Percentiles rank a stretch among this genome's conserved stretches.
phyloP scores from a whole-genome alignment of 108 stramenopile species.

The Discostella stelligeroides region DNA sequence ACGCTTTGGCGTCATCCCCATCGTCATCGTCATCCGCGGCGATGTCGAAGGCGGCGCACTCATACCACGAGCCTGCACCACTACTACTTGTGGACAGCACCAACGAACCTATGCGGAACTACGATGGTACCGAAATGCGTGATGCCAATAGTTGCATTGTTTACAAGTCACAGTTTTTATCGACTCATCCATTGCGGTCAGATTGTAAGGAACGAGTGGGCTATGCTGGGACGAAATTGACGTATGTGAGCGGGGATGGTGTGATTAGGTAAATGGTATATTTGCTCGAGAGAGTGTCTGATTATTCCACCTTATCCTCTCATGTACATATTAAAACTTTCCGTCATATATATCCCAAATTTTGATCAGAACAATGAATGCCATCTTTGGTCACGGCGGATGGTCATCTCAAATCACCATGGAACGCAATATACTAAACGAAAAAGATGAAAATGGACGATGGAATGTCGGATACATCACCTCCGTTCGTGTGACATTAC shows the following conservation, averaged over 20 bases:
- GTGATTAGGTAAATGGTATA: constrained; percentile 34
- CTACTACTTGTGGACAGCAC: constrained; percentile 24
- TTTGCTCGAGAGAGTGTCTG: background rate
- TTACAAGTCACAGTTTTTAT: constrained; percentile 50
- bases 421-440: constrained; percentile 36
- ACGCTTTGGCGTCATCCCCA: too few relatives aligned
- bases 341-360: too few relatives aligned
- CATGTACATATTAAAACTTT: too few relatives aligned
- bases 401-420: constrained; percentile 52
- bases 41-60: too few relatives aligned
- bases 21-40: too few relatives aligned
- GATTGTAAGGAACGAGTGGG: constrained; percentile 58
- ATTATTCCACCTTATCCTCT: too few relatives aligned
- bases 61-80: too few relatives aligned
- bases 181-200: constrained; percentile 41
- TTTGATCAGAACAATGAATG: constrained; percentile 45
- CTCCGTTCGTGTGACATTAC: constrained; percentile 41
- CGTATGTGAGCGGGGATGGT: constrained; percentile 50
- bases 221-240: constrained; percentile 46
- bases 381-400: constrained; percentile 51
- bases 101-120: constrained; percentile 50
- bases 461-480: constrained; percentile 52
- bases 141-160: constrained; percentile 25
- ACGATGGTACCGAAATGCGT: constrained; percentile 50
- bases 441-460: constrained; percentile 46